phyloP scores from a whole-genome alignment of 2,329 filamentous ascomycete species.

The Aspergillus neoniger region DNA sequence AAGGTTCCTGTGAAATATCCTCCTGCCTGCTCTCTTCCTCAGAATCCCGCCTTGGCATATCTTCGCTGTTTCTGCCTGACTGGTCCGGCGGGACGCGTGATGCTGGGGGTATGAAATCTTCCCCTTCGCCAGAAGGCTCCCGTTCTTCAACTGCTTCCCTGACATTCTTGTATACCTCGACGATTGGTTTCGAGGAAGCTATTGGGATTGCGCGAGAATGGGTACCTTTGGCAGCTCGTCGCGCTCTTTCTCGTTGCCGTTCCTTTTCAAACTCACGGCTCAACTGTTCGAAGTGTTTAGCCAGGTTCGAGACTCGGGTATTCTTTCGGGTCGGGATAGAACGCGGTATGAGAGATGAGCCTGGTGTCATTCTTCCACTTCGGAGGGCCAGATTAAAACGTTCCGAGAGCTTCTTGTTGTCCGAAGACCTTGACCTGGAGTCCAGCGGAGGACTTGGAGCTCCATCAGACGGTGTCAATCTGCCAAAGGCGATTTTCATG shows the following conservation, averaged over 20 bases:
- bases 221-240: constrained; percentile 73
- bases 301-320: constrained; percentile 82
- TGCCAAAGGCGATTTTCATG: constrained; percentile 26
- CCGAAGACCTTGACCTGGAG: constrained; percentile 39
- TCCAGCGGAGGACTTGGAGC: constrained; percentile 30
- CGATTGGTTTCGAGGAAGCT: constrained; percentile 90
- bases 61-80: constrained; percentile 35
- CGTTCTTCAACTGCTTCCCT: constrained; percentile 87
- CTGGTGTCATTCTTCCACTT: constrained; percentile 49
- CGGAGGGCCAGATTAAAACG: constrained; percentile 70
- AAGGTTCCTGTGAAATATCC: constrained; percentile 32
- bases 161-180: constrained; percentile 93
- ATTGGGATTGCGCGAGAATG: constrained; percentile 82
- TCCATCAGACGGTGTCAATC: constrained; percentile 24
- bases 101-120: constrained; percentile 44
- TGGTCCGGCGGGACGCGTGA: constrained; percentile 32
- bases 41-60: constrained; percentile 22
- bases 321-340: constrained; percentile 73
- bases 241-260: constrained; percentile 78
- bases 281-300: constrained; percentile 93
- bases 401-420: constrained; percentile 76
- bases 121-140: constrained; percentile 64
- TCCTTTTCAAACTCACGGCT: constrained; percentile 97
- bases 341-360: constrained; percentile 78
- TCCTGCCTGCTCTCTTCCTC: constrained; percentile 36